Percentiles rank a stretch among this genome's conserved stretches.
These are phyloP conservation scores for Candida glaebosa DNA, from an alignment of 805 yeast genomes.

Conservation along the genomic window DNA sequence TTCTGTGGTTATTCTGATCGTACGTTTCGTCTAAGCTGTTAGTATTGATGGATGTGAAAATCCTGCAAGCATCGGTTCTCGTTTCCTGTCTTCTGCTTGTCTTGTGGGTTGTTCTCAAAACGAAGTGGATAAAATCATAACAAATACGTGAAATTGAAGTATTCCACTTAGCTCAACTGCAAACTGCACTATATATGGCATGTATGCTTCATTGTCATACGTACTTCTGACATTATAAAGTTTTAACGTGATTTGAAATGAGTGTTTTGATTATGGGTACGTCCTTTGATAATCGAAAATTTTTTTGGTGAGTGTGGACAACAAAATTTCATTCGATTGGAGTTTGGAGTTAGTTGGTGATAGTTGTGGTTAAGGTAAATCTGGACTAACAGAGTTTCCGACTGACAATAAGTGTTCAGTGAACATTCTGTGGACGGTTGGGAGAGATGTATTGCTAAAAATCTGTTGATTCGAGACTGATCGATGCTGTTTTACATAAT, in stretches of 20 bases:
- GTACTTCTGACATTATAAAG: conserved; percentile 5
- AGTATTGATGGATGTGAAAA: no score
- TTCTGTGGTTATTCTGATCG: conserved; percentile 80
- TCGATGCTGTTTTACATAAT: no score
- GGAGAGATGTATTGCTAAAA: no score
- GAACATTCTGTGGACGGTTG: no score
- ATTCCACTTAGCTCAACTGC: not conserved
- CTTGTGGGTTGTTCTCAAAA: not conserved
- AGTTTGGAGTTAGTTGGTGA: not conserved
- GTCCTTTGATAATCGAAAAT: conserved; percentile 1
- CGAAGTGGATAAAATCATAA: not conserved
- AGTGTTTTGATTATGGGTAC: not conserved
- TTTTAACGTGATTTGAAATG: not conserved
- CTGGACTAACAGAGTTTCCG: no score
- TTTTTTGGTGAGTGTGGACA: conserved; percentile 5
- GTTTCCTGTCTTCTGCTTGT: no score
- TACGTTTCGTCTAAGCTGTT: conserved; percentile 65
- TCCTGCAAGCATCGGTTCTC: no score
- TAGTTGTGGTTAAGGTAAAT: no score
- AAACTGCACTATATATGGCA: not conserved
- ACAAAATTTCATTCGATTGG: not conserved
- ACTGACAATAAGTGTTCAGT: no score
- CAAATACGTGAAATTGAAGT: not conserved
- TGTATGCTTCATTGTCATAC: not conserved
- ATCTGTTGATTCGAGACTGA: no score